Evolutionary conservation across 2,329 filamentous ascomycete species (phyloP).

Genomic region (Penicillium sumatraense): DNA sequence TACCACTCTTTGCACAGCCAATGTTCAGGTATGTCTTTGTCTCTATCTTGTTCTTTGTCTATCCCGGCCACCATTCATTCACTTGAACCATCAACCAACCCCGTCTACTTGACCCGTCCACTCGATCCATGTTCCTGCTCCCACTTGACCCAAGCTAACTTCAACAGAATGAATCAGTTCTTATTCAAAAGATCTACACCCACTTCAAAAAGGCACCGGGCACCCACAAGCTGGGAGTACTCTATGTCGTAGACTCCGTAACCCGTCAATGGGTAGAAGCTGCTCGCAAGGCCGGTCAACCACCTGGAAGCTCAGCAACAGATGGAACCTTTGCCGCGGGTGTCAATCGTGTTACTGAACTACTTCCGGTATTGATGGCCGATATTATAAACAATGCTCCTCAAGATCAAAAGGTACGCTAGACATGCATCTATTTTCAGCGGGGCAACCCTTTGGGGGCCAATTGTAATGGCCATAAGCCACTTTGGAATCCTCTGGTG

Average conservation of each 20-base stretch:
- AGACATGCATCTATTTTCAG: constrained; percentile 40
- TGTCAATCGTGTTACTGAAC: constrained; percentile 93
- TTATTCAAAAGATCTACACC: constrained; percentile 95
- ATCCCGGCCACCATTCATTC: too few relatives aligned
- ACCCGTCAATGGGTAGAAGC: constrained; percentile 98
- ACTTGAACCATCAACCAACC: too few relatives aligned
- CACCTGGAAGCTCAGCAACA: constrained; percentile 76
- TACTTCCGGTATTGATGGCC: constrained; percentile 92
- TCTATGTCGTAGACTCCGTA: constrained; percentile 99
- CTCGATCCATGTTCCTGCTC: too few relatives aligned
- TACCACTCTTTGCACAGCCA: constrained; percentile 83
- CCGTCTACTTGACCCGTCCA: not conserved
- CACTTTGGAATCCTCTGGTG: not conserved
- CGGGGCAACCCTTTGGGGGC: constrained; percentile 22
- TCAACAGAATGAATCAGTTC: constrained; percentile 82
- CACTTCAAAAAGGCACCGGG: constrained; percentile 94
- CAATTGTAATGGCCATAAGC: constrained; percentile 1
- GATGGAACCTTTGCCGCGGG: constrained; percentile 95
- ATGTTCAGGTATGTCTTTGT: constrained; percentile 74
- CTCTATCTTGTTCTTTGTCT: not conserved
- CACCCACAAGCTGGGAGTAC: constrained; percentile 96
- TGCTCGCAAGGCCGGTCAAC: constrained; percentile 82
- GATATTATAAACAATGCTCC: constrained; percentile 89
- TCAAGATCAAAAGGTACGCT: constrained; percentile 92
- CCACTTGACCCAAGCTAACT: constrained; percentile 34